These are phyloP conservation scores for Alternaria consortialis DNA, from an alignment of 2,329 filamentous ascomycete genomes.

Conservation along the genomic window DNA sequence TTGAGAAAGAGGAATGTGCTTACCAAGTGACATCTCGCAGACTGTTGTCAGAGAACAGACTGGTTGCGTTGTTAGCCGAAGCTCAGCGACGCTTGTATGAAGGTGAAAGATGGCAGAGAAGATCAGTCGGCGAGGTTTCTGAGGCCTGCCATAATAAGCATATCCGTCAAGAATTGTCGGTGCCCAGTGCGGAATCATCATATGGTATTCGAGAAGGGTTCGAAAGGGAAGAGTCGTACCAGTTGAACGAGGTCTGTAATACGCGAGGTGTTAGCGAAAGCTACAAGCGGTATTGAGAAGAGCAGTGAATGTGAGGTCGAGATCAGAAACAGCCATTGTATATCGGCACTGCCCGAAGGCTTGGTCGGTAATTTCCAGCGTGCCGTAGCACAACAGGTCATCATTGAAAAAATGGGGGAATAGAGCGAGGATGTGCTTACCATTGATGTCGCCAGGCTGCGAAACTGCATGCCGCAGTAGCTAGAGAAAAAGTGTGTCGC, in stretches of 20 bases:
- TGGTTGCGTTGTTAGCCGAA: slow-evolving; percentile 17
- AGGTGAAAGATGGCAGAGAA: slow-evolving; percentile 7
- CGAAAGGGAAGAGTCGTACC: slow-evolving; percentile 38
- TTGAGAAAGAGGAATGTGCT: slow-evolving; percentile 23
- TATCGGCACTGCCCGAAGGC: slow-evolving; percentile 52
- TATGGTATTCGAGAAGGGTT: slow-evolving; percentile 43
- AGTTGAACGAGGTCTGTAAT: slow-evolving; percentile 14
- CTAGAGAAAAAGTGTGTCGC: neutral
- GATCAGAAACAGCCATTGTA: slow-evolving; percentile 55
- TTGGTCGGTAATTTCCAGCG: slow-evolving; percentile 58
- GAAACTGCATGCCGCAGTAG: neutral
- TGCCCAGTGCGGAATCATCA: slow-evolving; percentile 99
- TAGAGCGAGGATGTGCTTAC: slow-evolving; percentile 11
- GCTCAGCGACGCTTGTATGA: slow-evolving; percentile 5
- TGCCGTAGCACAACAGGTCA: slow-evolving; percentile 54
- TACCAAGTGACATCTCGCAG: slow-evolving; percentile 16
- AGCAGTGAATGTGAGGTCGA: slow-evolving; percentile 21
- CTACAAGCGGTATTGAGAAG: slow-evolving; percentile 4
- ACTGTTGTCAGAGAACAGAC: neutral
- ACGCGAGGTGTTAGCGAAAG: slow-evolving; percentile 25
- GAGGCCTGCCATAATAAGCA: slow-evolving; percentile 94
- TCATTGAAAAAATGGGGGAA: slow-evolving; percentile 36
- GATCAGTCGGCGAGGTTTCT: slow-evolving; percentile 99
- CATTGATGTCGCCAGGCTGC: neutral
- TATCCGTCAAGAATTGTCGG: slow-evolving; percentile 86